Evolutionary conservation across 140 eudicot genomes (phyloP).

Genomic region (Ambrosia hybrid): DNA sequence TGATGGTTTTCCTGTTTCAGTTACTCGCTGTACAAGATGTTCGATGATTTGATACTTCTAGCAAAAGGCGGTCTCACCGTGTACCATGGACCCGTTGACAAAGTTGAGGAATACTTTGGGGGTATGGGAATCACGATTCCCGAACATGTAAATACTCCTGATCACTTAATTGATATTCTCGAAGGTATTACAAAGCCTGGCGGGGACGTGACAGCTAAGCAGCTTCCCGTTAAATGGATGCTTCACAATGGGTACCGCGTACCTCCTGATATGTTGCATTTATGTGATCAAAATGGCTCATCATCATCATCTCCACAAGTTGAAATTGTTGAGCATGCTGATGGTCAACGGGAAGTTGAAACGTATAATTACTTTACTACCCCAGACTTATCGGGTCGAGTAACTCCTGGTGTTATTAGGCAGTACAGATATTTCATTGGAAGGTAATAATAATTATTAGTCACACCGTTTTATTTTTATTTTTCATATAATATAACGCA

Average conservation of each 20-base stretch:
- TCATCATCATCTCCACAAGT: conserved; percentile 12
- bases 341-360: conserved; percentile 37
- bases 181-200: conserved; percentile 75
- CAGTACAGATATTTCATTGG: conserved; percentile 89
- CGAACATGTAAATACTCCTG: conserved; percentile 92
- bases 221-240: conserved; percentile 96
- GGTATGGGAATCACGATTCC: conserved; percentile 81
- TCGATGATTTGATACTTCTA: conserved; percentile 85
- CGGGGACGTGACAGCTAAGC: conserved; percentile 63
- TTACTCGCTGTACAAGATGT: conserved; percentile 89
- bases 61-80: conserved; percentile 96
- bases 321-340: conserved; percentile 30
- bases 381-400: conserved; percentile 67
- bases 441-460: conserved; percentile 45
- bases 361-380: conserved; percentile 37
- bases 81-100: conserved; percentile 85
- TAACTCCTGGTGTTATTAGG: conserved; percentile 69
- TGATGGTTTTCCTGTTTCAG: conserved; percentile 40
- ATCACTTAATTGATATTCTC: conserved; percentile 78
- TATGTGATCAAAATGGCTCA: conserved; percentile 63
- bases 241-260: conserved; percentile 88
- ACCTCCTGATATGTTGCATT: conserved; percentile 87
- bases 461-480: neutral
- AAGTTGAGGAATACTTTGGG: conserved; percentile 81
- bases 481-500: neutral